Evolutionary conservation across 73 alveolate species (phyloP), one percentile per base, ranked within the genome.

Genomic region (Tetrahymena borealis): DNA sequence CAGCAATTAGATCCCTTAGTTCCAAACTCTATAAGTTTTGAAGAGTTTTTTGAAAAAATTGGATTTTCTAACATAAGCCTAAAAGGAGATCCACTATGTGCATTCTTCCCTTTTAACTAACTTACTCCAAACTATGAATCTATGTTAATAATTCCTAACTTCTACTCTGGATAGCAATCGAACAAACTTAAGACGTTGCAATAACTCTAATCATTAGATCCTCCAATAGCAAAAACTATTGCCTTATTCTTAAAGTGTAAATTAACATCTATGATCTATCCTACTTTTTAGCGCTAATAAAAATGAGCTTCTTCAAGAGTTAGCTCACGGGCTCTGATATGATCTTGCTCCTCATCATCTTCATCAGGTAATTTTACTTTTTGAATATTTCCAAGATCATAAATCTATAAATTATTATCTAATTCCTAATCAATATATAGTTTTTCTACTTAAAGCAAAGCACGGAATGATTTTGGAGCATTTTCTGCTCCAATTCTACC

Each of bases 91-190:
- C 97, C 97, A 28, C 90, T 60, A 39, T 93, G 95, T 36, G 78
- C 37, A 16, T 78, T 42, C 24, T 93, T 92, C 38, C 94, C 96
- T 39, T 37, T 39, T 11, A 95, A 39, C 41, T 94, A 96, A 60
- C 97, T 91, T 18, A 95, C 97, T 90, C 94, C 97, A 35, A 94
- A 91, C 77, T 95, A 96, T 39, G 96, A 60, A 91, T 95, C 97
- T 35, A 95, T 90, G 37, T 95, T 95, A 32, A 95, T 92, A 16
- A 95, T 94, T 7, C 93, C 94, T 40, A 91, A 33, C 31, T 91
- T 94, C n/a, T 94, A 13, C 6, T 85, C 39, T 37, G 85, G 91
- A 18, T 36, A 41, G 43, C 94, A 92, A 40, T 91, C 93, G 31
- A 94, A 78, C 11, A 94, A 37, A 36, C 96, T 94, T 91, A 78